Base-by-base conservation (phyloP, 208 protist species). In the Trypanosoma melophagium region DNA sequence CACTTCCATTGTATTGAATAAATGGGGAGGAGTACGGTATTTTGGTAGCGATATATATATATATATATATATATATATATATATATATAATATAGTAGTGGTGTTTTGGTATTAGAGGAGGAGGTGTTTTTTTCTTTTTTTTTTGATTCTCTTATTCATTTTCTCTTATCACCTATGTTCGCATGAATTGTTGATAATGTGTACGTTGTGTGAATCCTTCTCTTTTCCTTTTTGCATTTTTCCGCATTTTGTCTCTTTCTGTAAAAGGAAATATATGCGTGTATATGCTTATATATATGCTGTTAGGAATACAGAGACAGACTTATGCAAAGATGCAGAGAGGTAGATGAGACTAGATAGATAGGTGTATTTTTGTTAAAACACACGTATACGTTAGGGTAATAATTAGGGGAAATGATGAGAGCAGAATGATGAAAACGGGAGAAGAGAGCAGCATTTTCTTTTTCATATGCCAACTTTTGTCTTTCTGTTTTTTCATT, bases 171-270 rank as follows among this genome's bases (percentile, higher is more conserved):
- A 52, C 45, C 45, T 13, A 52, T 3, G 28, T 74, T 38, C 10
- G 22, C 47, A 67, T 52, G 51, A 47, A 38, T 25, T 59, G 45
- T 63, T 54, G 13, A 16, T 10, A 21, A 55, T 25, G 38, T 49
- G 49, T 51, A 19, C 12, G 28, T 10, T 14, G 42, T 49, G 35
- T 25, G 57, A 7, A 38, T 24, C 35, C 4, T 22, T 44, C 60
- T 55, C 62, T 45, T 17, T 61, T 28, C 54, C 55, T 59, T 79
- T 44, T 62, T 66, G 52, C 42, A 4, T 55, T 66, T 65, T 55
- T 53, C 12, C n/a, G 38, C 21, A 25, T 60, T 61, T 47, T 56
- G 7, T 54, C 4, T 51, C 28, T 35, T 35, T 5, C 28, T 35
- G 28, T 35, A 35, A 5, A 35, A 35, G 28, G 28, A 35, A 35